Conservation (phyloP, 2,329 filamentous ascomycete species). For the Cladosporium sp. region DNA sequence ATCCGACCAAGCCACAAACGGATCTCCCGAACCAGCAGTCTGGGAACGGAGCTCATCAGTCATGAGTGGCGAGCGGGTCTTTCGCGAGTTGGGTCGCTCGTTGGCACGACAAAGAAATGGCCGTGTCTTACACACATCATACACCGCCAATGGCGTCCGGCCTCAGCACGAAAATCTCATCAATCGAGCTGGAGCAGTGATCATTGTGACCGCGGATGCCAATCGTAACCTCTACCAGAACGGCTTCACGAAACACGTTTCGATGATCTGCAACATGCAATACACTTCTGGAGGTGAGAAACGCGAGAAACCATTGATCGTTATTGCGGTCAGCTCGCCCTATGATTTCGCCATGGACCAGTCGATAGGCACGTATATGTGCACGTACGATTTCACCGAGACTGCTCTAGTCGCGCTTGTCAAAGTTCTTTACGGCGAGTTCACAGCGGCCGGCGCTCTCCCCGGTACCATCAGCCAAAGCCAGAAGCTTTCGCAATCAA, state of each 20-base stretch:
- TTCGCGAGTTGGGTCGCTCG: conserved; percentile 80
- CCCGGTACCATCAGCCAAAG: conserved; percentile 78
- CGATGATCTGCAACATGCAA: conserved; percentile 89
- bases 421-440: conserved; percentile 75
- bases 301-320: conserved; percentile 76
- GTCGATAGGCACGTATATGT: conserved; percentile 85
- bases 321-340: conserved; percentile 88
- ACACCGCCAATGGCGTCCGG: conserved; percentile 86
- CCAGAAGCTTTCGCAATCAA: conserved; percentile 81
- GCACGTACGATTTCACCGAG: conserved; percentile 95
- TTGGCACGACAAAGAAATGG: conserved; percentile 82
- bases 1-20: conserved; percentile 57
- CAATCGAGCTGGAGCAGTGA: conserved; percentile 78
- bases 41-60: conserved; percentile 60
- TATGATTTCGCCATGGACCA: conserved; percentile 96
- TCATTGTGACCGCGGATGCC: conserved; percentile 88
- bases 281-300: conserved; percentile 66
- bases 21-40: conserved; percentile 51
- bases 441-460: conserved; percentile 52
- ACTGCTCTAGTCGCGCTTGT: conserved; percentile 82
- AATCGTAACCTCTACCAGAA: conserved; percentile 92
- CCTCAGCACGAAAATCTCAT: conserved; percentile 93
- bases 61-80: conserved; percentile 91
- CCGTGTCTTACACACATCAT: conserved; percentile 87
- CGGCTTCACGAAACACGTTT: conserved; percentile 91